Percentiles rank a stretch among this genome's conserved stretches.
Evolutionary conservation across 1,284 basidiomycete genomes (phyloP).

Genomic region (Microbotryum saponariae): DNA sequence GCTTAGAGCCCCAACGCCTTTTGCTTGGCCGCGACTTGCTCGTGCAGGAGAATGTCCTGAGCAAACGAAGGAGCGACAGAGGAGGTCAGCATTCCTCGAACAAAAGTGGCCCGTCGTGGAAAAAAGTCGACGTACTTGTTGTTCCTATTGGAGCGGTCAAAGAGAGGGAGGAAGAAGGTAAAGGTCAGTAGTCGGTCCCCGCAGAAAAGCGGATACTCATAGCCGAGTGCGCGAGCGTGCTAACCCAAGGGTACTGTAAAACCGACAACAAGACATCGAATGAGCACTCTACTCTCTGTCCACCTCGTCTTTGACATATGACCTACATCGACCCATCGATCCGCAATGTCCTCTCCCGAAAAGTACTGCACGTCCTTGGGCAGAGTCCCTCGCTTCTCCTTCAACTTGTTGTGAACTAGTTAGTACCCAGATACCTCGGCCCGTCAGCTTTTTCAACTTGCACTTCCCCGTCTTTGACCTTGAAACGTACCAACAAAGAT

Average conservation of each 20-base stretch:
- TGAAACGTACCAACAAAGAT: slow-evolving; percentile 58
- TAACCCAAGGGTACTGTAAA: too few species aligned
- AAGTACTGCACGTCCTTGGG: slow-evolving; percentile 57
- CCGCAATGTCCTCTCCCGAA: slow-evolving; percentile 31
- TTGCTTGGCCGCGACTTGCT: slow-evolving; percentile 16
- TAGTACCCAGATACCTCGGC: slow-evolving; percentile 6
- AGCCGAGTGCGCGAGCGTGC: not conserved
- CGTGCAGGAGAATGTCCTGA: slow-evolving; percentile 14
- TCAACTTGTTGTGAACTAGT: slow-evolving; percentile 82
- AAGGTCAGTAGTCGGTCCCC: too few species aligned
- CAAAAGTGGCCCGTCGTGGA: too few species aligned
- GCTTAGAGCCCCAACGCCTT: slow-evolving; percentile 14
- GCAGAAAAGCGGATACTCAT: too few species aligned
- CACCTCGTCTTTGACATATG: too few species aligned
- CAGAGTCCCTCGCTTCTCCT: slow-evolving; percentile 67
- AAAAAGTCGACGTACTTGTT: too few species aligned
- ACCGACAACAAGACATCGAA: too few species aligned
- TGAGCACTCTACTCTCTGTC: not conserved
- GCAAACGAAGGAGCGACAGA: not conserved
- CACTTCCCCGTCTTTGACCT: not conserved
- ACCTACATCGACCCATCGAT: slow-evolving; percentile 25
- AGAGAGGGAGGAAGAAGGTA: too few species aligned
- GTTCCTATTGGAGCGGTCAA: too few species aligned
- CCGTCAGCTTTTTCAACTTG: not conserved
- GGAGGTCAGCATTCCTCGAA: too few species aligned